Conservation (phyloP, 352 stramenopile species). For the Phytophthora sp. region DNA sequence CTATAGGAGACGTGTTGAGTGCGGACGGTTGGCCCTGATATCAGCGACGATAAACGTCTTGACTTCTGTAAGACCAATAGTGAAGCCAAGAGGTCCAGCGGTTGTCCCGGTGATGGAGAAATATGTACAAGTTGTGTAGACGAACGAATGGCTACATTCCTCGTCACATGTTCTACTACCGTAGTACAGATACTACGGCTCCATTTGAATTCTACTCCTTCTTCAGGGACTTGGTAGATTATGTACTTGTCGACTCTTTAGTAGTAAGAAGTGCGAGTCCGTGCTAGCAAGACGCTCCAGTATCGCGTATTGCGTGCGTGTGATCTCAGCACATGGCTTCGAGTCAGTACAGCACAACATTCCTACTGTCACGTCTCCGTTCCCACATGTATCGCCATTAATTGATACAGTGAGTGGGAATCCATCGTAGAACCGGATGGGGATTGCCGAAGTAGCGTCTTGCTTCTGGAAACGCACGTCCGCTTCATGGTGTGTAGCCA, state of each 20-base stretch:
- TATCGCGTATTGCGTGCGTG: constrained; percentile 41
- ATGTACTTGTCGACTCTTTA: constrained; percentile 19
- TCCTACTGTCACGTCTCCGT: constrained; percentile 22
- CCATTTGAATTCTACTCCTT: too few species aligned
- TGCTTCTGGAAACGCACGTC: constrained; percentile 59
- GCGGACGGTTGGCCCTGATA: constrained; percentile 15
- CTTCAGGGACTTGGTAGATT: too few species aligned
- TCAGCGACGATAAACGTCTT: neutral
- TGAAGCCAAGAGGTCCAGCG: constrained; percentile 13
- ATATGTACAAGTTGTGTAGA: neutral
- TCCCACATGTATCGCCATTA: neutral
- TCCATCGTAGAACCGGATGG: constrained; percentile 60
- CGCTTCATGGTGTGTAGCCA: constrained; percentile 57
- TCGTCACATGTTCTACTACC: neutral
- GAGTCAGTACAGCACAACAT: constrained; percentile 44
- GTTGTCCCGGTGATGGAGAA: constrained; percentile 22
- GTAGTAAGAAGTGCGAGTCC: constrained; percentile 29
- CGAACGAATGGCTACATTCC: neutral
- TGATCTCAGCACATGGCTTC: constrained; percentile 30
- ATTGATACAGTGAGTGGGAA: constrained; percentile 46
- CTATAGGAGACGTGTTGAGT: neutral
- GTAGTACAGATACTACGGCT: too few species aligned
- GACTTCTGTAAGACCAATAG: constrained; percentile 1
- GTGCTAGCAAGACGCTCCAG: constrained; percentile 30
- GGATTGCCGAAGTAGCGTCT: constrained; percentile 33